A percentile compares a stretch with the other conserved stretches of the same genome.
phyloP scores from a whole-genome alignment of 306 rosid species.

The Vigna reflexopilosa region DNA sequence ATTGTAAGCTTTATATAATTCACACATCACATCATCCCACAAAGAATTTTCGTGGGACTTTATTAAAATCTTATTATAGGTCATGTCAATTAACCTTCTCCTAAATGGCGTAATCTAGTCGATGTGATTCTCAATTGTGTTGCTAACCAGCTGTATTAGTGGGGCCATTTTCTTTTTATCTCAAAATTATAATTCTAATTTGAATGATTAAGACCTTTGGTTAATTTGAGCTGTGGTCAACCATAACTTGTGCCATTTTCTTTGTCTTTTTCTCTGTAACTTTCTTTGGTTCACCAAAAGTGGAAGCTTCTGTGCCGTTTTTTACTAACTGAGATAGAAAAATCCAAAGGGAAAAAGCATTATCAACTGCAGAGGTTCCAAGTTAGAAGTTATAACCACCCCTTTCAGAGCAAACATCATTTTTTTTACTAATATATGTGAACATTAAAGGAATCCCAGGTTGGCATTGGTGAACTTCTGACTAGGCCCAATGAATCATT shows the following conservation, averaged over 20 bases:
- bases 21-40: slow-evolving; percentile 53
- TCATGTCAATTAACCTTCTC: slow-evolving; percentile 68
- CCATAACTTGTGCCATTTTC: slow-evolving; percentile 76
- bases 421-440: slow-evolving; percentile 28
- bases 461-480: slow-evolving; percentile 90
- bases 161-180: slow-evolving; percentile 48
- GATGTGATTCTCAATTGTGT: slow-evolving; percentile 72
- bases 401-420: slow-evolving; percentile 32
- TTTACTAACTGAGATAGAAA: slow-evolving; percentile 51
- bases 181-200: slow-evolving; percentile 63
- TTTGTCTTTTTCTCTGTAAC: slow-evolving; percentile 52
- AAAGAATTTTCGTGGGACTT: slow-evolving; percentile 46
- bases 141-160: slow-evolving; percentile 94
- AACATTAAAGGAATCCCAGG: slow-evolving; percentile 77
- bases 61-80: slow-evolving; percentile 52
- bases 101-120: slow-evolving; percentile 61
- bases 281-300: slow-evolving; percentile 63
- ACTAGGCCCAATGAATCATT: slow-evolving; percentile 83
- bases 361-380: slow-evolving; percentile 39
- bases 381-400: slow-evolving; percentile 60
- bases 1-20: slow-evolving; percentile 50
- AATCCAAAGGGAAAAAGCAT: slow-evolving; percentile 16
- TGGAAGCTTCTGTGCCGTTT: slow-evolving; percentile 73
- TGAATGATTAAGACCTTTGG: slow-evolving; percentile 67
- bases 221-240: slow-evolving; percentile 62